These are phyloP conservation scores for Pleurotus giganteus DNA, from an alignment of 768 basidiomycete genomes.

Conservation along the genomic window DNA sequence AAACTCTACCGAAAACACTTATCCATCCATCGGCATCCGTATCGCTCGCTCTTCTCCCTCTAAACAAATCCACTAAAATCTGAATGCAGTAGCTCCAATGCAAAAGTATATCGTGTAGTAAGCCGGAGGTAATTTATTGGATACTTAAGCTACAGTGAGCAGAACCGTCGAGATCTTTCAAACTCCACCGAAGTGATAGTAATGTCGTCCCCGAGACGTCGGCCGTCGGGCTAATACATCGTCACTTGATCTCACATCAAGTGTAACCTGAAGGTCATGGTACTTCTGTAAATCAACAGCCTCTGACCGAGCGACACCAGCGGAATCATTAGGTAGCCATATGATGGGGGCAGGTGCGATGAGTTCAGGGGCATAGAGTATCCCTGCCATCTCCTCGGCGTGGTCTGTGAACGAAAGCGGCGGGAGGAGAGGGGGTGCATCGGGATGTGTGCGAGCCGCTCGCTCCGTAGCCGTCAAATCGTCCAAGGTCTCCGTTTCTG, in stretches of 20 bases:
- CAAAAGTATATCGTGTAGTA: too few species aligned
- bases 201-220: conserved; percentile 28
- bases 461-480: conserved; percentile 78
- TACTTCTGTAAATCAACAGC: conserved; percentile 74
- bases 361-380: conserved; percentile 81
- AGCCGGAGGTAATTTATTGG: too few species aligned
- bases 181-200: too few species aligned
- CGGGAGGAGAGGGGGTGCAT: conserved; percentile 72
- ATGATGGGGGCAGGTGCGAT: conserved; percentile 77
- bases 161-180: too few species aligned
- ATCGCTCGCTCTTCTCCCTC: too few species aligned
- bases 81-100: too few species aligned
- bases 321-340: conserved; percentile 81
- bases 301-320: conserved; percentile 72
- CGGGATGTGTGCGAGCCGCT: conserved; percentile 74
- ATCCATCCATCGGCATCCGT: too few species aligned
- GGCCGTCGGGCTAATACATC: conserved; percentile 38
- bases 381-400: conserved; percentile 72
- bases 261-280: conserved; percentile 66
- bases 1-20: too few species aligned
- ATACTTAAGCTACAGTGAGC: too few species aligned
- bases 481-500: conserved; percentile 77
- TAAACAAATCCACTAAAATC: too few species aligned
- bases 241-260: conserved; percentile 64
- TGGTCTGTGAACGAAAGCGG: conserved; percentile 70